Conservation (phyloP, 441 rosid species). For the Gossypium laxum region DNA sequence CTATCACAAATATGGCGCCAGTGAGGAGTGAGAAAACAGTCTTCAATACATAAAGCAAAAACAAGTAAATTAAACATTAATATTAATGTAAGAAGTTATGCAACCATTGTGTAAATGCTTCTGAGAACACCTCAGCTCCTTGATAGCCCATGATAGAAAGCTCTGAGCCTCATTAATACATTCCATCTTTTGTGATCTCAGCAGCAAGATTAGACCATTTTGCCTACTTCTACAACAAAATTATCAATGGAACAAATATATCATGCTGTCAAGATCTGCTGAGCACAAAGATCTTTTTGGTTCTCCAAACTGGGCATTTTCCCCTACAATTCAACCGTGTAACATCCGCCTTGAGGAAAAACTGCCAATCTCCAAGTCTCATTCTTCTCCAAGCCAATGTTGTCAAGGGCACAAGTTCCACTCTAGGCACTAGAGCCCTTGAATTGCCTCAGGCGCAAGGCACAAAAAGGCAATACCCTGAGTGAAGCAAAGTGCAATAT, state of each 20-base stretch:
- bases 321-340: not conserved
- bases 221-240: not conserved
- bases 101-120: not conserved
- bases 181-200: not conserved
- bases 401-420: too few species aligned
- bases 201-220: not conserved
- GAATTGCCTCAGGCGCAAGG: too few species aligned
- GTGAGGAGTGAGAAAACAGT: not conserved
- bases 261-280: not conserved
- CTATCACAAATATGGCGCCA: constrained; percentile 1
- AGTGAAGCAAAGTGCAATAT: too few species aligned
- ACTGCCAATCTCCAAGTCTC: too few species aligned
- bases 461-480: too few species aligned
- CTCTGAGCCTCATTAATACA: not conserved
- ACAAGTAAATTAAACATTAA: not conserved
- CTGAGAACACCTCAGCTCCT: not conserved
- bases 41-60: not conserved
- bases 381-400: too few species aligned
- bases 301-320: not conserved
- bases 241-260: not conserved
- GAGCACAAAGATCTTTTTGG: not conserved
- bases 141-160: too few species aligned
- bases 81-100: not conserved
- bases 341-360: too few species aligned
- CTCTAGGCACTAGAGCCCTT: too few species aligned